Percentiles rank a stretch among this genome's conserved stretches.
phyloP scores from a whole-genome alignment of 2,329 filamentous ascomycete genomes.

The Teratosphaeria nubilosa region DNA sequence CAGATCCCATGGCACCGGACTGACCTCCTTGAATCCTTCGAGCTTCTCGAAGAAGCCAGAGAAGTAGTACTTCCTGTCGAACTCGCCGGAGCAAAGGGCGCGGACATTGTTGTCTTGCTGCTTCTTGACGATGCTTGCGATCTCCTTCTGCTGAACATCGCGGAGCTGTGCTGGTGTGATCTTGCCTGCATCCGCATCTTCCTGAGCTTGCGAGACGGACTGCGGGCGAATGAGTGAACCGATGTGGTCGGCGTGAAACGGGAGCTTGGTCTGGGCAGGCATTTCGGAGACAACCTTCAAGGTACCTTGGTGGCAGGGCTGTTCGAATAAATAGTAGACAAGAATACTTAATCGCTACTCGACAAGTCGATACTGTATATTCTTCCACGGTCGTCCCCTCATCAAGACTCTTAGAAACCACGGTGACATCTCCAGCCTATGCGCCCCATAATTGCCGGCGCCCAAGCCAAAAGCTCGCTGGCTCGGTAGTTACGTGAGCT shows the following conservation, averaged over 20 bases:
- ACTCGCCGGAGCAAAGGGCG: constrained; percentile 61
- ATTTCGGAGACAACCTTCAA: not conserved
- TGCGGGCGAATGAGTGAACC: constrained; percentile 60
- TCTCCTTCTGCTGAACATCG: constrained; percentile 53
- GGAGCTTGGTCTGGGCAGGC: constrained; percentile 33
- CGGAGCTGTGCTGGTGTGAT: constrained; percentile 46
- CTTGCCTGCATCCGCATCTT: constrained; percentile 46
- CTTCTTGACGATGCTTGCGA: constrained; percentile 54
- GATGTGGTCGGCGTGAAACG: constrained; percentile 64
- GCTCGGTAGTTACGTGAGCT: not conserved
- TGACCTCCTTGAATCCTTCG: constrained; percentile 27
- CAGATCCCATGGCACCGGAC: constrained; percentile 27
- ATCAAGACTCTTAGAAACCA: not conserved
- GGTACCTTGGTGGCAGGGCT: not conserved
- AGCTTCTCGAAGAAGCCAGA: constrained; percentile 31
- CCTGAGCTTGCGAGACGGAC: constrained; percentile 50
- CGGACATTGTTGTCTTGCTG: constrained; percentile 55
- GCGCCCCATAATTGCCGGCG: not conserved
- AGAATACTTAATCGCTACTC: no score
- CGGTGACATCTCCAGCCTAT: not conserved
- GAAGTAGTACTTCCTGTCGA: constrained; percentile 35
- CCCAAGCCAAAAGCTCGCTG: not conserved
- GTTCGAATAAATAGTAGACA: not conserved
- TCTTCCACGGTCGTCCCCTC: no score
- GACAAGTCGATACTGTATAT: no score